These are phyloP conservation scores for Diospyros kaki DNA, from an alignment of 148 eudicot species.

Conservation along the genomic window DNA sequence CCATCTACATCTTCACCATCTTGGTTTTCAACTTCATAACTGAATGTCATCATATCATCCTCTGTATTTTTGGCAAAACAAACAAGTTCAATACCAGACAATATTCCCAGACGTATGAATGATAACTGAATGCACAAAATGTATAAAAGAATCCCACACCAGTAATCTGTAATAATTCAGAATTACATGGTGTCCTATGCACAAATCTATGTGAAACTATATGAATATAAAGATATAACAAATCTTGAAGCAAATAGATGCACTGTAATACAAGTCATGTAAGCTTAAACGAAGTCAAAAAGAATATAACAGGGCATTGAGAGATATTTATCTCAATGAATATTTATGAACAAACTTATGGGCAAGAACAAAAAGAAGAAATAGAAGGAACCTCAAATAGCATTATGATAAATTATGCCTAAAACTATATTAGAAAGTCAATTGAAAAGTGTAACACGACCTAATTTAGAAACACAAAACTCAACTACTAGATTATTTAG, in stretches of 20 bases:
- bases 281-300: background rate
- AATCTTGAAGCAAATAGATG: background rate
- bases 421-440: no score
- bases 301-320: background rate
- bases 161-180: background rate
- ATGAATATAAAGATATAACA: background rate
- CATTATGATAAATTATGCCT: no score
- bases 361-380: background rate
- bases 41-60: constrained; percentile 26
- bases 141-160: background rate
- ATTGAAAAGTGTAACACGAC: background rate
- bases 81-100: constrained; percentile 15
- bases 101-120: background rate
- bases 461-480: background rate
- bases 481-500: background rate
- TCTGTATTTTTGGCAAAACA: constrained; percentile 33
- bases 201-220: background rate
- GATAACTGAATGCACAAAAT: background rate
- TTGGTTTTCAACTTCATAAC: constrained; percentile 42
- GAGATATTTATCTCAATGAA: background rate
- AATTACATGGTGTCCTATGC: background rate
- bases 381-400: background rate
- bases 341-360: background rate
- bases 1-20: constrained; percentile 44
- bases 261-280: background rate